Conservation (phyloP, 805 yeast genomes). For the Tetrapisispora phaffii region DNA sequence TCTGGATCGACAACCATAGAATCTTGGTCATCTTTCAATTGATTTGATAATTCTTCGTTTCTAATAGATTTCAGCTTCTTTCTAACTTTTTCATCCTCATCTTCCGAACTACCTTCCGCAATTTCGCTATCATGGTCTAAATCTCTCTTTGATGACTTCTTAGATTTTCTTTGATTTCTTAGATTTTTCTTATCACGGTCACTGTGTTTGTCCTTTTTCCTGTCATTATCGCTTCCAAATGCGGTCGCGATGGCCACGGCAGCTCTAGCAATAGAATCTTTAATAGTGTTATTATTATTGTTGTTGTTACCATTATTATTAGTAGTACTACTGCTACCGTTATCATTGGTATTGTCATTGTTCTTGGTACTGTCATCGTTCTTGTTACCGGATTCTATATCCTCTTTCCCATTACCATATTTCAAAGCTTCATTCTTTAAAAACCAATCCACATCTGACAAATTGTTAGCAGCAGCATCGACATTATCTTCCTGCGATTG, state of each 20-base stretch:
- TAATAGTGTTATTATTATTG: neutral
- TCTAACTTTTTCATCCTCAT: slow-evolving; percentile 1
- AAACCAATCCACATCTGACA: slow-evolving; percentile 19
- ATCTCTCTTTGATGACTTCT: neutral
- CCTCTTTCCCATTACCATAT: slow-evolving; percentile 6
- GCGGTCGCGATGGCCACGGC: slow-evolving; percentile 29
- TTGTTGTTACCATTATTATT: neutral
- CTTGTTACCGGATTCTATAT: neutral
- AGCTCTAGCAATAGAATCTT: slow-evolving; percentile 25
- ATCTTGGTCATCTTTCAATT: slow-evolving; percentile 1
- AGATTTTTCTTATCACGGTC: neutral
- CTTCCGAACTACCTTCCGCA: neutral
- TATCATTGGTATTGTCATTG: slow-evolving; percentile 2
- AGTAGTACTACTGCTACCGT: neutral
- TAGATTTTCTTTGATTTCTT: neutral
- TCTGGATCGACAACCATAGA: slow-evolving; percentile 46
- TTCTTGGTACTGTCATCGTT: neutral
- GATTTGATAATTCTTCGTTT: slow-evolving; percentile 6
- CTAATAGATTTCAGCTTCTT: slow-evolving; percentile 12
- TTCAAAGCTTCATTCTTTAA: slow-evolving; percentile 13
- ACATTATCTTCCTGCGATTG: slow-evolving; percentile 1
- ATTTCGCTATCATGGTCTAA: neutral
- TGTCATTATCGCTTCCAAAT: slow-evolving; percentile 9
- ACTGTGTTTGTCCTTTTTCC: neutral
- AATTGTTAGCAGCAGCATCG: slow-evolving; percentile 2